Evolutionary conservation across 1,139 yeast species (phyloP).

Genomic region (Pichia cactophila): DNA sequence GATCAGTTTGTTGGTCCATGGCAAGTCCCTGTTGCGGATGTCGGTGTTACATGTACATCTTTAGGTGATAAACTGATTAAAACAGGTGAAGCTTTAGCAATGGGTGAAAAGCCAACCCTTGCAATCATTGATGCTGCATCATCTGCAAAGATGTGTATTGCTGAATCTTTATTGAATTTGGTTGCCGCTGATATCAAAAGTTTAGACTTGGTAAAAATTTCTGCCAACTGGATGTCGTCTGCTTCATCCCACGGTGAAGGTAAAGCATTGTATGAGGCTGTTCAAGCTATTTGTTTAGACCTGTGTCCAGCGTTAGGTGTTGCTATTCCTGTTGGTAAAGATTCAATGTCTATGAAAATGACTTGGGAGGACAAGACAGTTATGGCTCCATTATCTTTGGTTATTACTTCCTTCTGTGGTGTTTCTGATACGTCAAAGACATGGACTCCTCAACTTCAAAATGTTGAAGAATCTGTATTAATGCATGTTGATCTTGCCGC

Average conservation of each 20-base stretch:
- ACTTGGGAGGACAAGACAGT: conserved; percentile 92
- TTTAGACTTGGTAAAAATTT: conserved; percentile 69
- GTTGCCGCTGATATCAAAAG: conserved; percentile 84
- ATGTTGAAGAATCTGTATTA: conserved; percentile 46
- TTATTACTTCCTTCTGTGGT: conserved; percentile 86
- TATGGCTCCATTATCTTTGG: conserved; percentile 89
- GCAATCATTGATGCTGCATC: conserved; percentile 91
- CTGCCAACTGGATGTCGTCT: conserved; percentile 99
- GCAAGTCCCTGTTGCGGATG: conserved; percentile 99
- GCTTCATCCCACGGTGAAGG: conserved; percentile 97
- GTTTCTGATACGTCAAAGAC: conserved; percentile 80
- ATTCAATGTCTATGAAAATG: conserved; percentile 99
- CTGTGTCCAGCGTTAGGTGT: conserved; percentile 90
- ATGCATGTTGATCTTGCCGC: conserved; percentile 78
- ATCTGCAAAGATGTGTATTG: conserved; percentile 95
- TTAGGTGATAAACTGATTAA: conserved; percentile 61
- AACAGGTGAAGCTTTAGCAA: conserved; percentile 95
- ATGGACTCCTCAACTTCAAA: conserved; percentile 83
- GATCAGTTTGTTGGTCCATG: conserved; percentile 99
- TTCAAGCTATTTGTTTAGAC: conserved; percentile 91
- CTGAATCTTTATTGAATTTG: conserved; percentile 84
- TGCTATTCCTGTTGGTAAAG: conserved; percentile 96
- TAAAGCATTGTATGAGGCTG: conserved; percentile 90
- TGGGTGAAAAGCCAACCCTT: conserved; percentile 93
- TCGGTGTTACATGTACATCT: conserved; percentile 91